These are phyloP conservation scores for Cyathus striatus DNA, from an alignment of 768 basidiomycete species.

Conservation along the genomic window DNA sequence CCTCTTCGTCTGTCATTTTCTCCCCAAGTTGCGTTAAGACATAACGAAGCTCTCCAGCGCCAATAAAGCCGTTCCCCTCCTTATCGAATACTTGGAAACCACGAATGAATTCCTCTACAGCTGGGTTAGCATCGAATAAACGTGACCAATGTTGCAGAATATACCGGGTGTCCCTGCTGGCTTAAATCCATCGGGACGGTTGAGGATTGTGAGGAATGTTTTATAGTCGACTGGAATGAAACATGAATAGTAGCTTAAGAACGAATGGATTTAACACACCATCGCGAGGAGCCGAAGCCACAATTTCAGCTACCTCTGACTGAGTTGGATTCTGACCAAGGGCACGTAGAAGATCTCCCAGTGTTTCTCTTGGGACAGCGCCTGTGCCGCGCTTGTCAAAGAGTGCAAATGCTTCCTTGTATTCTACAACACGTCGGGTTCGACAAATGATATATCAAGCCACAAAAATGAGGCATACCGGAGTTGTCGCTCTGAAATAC, in stretches of 20 bases:
- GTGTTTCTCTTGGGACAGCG: conserved; percentile 77
- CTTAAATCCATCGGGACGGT: conserved; percentile 95
- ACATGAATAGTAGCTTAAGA: too few relatives aligned
- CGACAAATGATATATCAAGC: not conserved
- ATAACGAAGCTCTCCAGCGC: conserved; percentile 88
- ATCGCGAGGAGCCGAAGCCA: conserved; percentile 66
- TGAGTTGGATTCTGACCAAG: conserved; percentile 99
- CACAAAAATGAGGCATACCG: conserved; percentile 15
- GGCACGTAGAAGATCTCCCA: conserved; percentile 91
- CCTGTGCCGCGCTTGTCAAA: conserved; percentile 97
- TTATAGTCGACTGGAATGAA: conserved; percentile 81
- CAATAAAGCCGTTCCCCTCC: conserved; percentile 88
- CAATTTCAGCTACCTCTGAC: conserved; percentile 87
- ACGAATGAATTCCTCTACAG: conserved; percentile 93
- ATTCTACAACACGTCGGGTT: conserved; percentile 46
- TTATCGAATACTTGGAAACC: conserved; percentile 99
- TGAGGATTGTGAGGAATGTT: conserved; percentile 85
- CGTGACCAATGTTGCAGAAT: conserved; percentile 13
- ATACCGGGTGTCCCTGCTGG: conserved; percentile 92
- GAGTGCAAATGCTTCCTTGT: conserved; percentile 95
- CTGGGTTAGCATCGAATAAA: not conserved
- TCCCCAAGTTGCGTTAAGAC: conserved; percentile 95
- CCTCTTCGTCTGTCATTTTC: conserved; percentile 97
- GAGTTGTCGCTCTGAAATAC: conserved; percentile 31
- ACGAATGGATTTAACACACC: conserved; percentile 36